Percentiles rank a stretch among this genome's conserved stretches.
Conservation (phyloP, 2,329 filamentous ascomycete genomes). For the Claviceps capensis region DNA sequence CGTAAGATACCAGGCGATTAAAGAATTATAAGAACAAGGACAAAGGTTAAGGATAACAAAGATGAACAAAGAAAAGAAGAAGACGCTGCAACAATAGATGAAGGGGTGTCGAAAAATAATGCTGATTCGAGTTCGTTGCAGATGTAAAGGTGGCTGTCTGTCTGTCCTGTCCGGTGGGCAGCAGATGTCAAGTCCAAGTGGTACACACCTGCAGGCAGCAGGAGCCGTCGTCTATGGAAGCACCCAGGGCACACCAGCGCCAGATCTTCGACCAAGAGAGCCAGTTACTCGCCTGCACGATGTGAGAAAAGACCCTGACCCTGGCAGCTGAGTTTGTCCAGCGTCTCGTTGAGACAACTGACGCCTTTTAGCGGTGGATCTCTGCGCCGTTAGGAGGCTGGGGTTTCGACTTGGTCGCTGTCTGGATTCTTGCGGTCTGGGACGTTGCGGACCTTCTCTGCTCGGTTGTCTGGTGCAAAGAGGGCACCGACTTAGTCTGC, state of each 20-base stretch:
- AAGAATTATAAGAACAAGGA: neutral
- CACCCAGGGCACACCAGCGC: no score
- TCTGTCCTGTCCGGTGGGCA: neutral
- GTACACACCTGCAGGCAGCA: neutral
- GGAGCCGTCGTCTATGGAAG: no score
- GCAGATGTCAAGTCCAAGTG: neutral
- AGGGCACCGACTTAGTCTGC: no score
- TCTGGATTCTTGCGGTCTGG: no score
- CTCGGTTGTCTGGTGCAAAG: no score
- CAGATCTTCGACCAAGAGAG: no score
- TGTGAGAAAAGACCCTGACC: neutral
- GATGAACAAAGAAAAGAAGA: neutral
- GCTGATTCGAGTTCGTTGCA: neutral
- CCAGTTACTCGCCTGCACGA: neutral
- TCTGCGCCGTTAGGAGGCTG: neutral
- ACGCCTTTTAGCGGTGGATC: no score
- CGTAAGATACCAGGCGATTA: neutral
- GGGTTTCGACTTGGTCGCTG: neutral
- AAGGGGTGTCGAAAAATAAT: neutral
- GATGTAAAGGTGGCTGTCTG: neutral
- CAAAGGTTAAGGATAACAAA: neutral
- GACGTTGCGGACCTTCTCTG: no score
- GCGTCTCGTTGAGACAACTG: neutral
- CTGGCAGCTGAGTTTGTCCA: neutral
- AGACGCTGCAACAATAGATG: neutral